Percentiles rank a stretch among this genome's conserved stretches.
These are phyloP conservation scores for Clavispora fructus DNA, from an alignment of 805 yeast species.

Conservation along the genomic window DNA sequence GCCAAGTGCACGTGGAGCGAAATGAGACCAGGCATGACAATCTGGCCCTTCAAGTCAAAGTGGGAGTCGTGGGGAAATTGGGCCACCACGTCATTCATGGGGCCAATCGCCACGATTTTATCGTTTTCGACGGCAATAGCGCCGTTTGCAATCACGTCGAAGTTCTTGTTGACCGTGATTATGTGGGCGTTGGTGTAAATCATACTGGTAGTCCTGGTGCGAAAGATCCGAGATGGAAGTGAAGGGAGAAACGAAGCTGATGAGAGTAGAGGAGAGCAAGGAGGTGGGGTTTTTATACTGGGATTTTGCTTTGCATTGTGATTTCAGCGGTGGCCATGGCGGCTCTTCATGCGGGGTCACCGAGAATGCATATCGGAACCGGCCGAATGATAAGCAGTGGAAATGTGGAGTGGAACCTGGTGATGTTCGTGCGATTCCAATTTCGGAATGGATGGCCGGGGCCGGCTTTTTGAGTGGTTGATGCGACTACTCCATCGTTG, in stretches of 20 bases:
- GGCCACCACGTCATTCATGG: not conserved
- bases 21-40: constrained; percentile 11
- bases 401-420: not conserved
- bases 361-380: not conserved
- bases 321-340: not conserved
- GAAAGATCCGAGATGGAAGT: not conserved
- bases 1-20: constrained; percentile 14
- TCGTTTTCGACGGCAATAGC: constrained; percentile 9
- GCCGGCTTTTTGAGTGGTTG: not conserved
- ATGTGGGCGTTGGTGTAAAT: constrained; percentile 8
- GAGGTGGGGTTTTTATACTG: not conserved
- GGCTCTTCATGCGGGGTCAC: not conserved
- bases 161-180: constrained; percentile 9
- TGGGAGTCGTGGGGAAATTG: constrained; percentile 3
- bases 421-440: not conserved
- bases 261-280: not conserved
- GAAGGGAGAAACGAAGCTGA: too few relatives aligned
- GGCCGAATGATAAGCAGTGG: not conserved
- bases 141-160: constrained; percentile 9
- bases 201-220: constrained; percentile 1
- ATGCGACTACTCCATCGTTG: not conserved
- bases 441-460: not conserved
- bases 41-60: constrained; percentile 6
- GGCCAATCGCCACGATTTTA: constrained; percentile 9
- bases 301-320: not conserved